Evolutionary conservation across 2,329 filamentous ascomycete species (phyloP).

Genomic region (Basipetospora sp.): DNA sequence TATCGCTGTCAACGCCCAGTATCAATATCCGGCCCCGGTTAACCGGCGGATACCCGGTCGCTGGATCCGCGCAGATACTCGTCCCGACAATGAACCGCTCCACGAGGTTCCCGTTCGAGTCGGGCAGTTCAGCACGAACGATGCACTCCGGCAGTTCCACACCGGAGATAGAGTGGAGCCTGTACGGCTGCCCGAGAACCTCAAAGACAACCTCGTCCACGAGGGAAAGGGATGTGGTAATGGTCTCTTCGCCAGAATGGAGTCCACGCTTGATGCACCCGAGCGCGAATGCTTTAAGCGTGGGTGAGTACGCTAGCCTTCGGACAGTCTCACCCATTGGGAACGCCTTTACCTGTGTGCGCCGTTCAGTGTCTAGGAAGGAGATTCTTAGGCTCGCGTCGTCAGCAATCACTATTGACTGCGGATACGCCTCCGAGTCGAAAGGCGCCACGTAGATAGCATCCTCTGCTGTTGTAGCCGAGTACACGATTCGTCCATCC

Average conservation of each 20-base stretch:
- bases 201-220: constrained; percentile 84
- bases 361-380: constrained; percentile 65
- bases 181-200: constrained; percentile 53
- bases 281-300: constrained; percentile 67
- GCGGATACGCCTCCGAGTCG: constrained; percentile 65
- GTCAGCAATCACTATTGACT: constrained; percentile 68
- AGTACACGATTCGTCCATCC: constrained; percentile 79
- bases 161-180: constrained; percentile 33
- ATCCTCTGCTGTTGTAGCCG: constrained; percentile 79
- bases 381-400: constrained; percentile 63
- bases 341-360: constrained; percentile 75
- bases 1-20: constrained; percentile 64
- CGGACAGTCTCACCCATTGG: constrained; percentile 70
- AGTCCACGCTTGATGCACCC: constrained; percentile 71
- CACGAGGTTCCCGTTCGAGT: constrained; percentile 35
- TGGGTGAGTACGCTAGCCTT: constrained; percentile 69
- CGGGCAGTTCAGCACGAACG: constrained; percentile 58
- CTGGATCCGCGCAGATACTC: constrained; percentile 53
- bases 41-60: neutral
- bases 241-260: constrained; percentile 53
- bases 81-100: constrained; percentile 90
- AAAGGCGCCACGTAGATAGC: constrained; percentile 72
- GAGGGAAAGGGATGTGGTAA: constrained; percentile 70
- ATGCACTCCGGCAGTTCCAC: constrained; percentile 73
- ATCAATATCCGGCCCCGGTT: constrained; percentile 62